Conservation (phyloP, 2,329 filamentous ascomycete species). For the Aspergillus sp. region DNA sequence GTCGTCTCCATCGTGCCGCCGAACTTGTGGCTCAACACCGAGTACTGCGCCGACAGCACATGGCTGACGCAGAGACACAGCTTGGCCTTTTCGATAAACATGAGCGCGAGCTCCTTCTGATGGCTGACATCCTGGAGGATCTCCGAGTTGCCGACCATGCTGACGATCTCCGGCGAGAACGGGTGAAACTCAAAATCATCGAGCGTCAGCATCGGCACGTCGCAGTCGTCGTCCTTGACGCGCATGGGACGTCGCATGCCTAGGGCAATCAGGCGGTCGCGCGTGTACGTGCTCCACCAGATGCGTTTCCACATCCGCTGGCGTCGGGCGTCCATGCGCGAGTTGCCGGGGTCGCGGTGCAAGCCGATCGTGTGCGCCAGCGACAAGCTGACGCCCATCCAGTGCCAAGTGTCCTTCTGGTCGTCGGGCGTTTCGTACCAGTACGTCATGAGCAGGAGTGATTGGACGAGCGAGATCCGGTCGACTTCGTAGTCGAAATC, state of each 20-base stretch:
- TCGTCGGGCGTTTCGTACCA: slow-evolving; percentile 98
- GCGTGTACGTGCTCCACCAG: slow-evolving; percentile 98
- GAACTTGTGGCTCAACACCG: slow-evolving; percentile 80
- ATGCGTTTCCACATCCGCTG: slow-evolving; percentile 90
- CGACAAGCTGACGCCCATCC: slow-evolving; percentile 95
- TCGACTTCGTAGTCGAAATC: slow-evolving; percentile 95
- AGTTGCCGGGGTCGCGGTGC: slow-evolving; percentile 79
- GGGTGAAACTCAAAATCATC: slow-evolving; percentile 78
- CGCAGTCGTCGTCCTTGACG: slow-evolving; percentile 90
- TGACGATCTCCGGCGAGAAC: slow-evolving; percentile 65
- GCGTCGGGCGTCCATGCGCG: slow-evolving; percentile 69
- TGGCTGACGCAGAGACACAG: slow-evolving; percentile 86
- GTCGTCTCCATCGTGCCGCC: slow-evolving; percentile 68
- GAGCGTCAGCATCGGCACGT: slow-evolving; percentile 84
- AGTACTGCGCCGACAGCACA: slow-evolving; percentile 88
- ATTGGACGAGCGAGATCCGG: slow-evolving; percentile 83
- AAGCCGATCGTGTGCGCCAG: slow-evolving; percentile 90
- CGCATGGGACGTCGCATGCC: slow-evolving; percentile 91
- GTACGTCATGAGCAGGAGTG: slow-evolving; percentile 87
- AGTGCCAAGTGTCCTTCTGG: slow-evolving; percentile 97
- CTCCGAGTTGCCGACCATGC: slow-evolving; percentile 68
- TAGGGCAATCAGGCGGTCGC: slow-evolving; percentile 85
- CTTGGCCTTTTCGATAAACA: slow-evolving; percentile 91
- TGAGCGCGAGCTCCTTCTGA: slow-evolving; percentile 75
- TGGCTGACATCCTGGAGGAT: slow-evolving; percentile 68